Percentiles rank a stretch among this genome's conserved stretches.
Evolutionary conservation across 2,329 filamentous ascomycete genomes (phyloP).

Genomic region (Trichoderma atroviride): DNA sequence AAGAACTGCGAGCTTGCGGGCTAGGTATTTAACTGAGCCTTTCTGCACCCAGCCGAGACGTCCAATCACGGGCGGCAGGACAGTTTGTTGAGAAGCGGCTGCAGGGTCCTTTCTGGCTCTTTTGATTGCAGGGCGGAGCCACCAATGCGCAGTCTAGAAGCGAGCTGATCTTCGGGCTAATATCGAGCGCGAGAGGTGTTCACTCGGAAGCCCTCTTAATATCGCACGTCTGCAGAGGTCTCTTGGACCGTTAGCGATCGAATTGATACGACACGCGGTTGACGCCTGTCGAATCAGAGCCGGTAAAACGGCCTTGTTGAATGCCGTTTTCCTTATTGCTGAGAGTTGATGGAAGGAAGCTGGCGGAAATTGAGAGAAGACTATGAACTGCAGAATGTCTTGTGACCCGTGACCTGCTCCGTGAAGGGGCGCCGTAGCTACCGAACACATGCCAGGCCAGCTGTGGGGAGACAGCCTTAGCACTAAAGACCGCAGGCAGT

Average conservation of each 20-base stretch:
- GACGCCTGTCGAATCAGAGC: conserved; percentile 10
- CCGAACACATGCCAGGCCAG: conserved; percentile 22
- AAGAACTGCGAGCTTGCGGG: conserved; percentile 13
- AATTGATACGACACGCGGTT: conserved; percentile 17
- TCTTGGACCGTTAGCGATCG: not conserved
- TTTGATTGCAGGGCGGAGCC: conserved; percentile 23
- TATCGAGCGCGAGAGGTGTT: conserved; percentile 3
- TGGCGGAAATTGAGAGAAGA: not conserved
- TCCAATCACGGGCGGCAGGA: conserved; percentile 26
- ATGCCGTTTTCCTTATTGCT: conserved; percentile 3
- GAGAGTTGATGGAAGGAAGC: not conserved
- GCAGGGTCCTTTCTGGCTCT: conserved; percentile 10
- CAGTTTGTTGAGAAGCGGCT: conserved; percentile 28
- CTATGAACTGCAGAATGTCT: not conserved
- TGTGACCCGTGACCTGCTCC: conserved; percentile 21
- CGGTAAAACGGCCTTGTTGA: conserved; percentile 19
- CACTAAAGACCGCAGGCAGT: not conserved
- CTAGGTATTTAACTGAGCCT: conserved; percentile 18
- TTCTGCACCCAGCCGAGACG: conserved; percentile 2
- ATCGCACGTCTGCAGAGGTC: not conserved
- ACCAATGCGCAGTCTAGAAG: conserved; percentile 22
- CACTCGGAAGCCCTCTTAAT: not conserved
- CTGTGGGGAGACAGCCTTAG: conserved; percentile 6
- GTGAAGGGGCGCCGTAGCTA: conserved; percentile 8
- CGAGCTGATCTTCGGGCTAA: conserved; percentile 18